These are phyloP conservation scores for Boechera divaricarpa DNA, from an alignment of 345 rosid species.

Conservation along the genomic window DNA sequence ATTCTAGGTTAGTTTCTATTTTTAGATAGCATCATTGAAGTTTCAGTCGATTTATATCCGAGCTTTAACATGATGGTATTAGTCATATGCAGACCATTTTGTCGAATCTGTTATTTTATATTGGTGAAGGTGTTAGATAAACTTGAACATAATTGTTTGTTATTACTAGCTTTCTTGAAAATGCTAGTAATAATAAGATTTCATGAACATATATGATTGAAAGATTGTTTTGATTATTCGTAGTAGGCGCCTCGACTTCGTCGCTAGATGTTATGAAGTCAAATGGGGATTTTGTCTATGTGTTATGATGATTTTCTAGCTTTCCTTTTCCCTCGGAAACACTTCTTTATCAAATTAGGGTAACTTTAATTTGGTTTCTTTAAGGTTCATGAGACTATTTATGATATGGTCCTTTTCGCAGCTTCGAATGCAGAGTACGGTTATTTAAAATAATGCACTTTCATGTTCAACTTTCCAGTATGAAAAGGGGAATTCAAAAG, in stretches of 20 bases:
- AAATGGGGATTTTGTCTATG: background rate
- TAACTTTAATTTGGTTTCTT: slow-evolving; percentile 25
- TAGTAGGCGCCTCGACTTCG: background rate
- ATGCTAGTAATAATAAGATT: background rate
- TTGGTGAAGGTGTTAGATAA: too few species aligned
- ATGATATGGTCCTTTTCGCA: slow-evolving; percentile 16
- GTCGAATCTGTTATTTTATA: too few species aligned
- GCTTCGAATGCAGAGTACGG: slow-evolving; percentile 23
- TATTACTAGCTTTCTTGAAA: too few species aligned
- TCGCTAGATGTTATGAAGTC: background rate
- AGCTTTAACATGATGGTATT: background rate
- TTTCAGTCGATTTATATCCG: slow-evolving; percentile 1
- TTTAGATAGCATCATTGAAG: background rate
- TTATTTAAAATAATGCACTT: background rate
- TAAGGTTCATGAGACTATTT: slow-evolving; percentile 29
- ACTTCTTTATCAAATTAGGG: background rate
- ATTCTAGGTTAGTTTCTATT: slow-evolving; percentile 5
- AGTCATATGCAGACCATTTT: too few species aligned
- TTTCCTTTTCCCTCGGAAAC: background rate
- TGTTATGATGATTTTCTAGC: background rate
- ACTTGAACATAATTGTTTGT: too few species aligned
- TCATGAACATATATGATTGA: slow-evolving; percentile 2
- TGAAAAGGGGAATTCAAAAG: slow-evolving; percentile 28
- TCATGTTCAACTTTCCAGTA: slow-evolving; percentile 25
- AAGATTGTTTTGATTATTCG: background rate